A percentile compares a stretch with the other conserved stretches of the same genome.
Conservation (phyloP, 108 stramenopile genomes). For the Parietichytrium sp. region DNA sequence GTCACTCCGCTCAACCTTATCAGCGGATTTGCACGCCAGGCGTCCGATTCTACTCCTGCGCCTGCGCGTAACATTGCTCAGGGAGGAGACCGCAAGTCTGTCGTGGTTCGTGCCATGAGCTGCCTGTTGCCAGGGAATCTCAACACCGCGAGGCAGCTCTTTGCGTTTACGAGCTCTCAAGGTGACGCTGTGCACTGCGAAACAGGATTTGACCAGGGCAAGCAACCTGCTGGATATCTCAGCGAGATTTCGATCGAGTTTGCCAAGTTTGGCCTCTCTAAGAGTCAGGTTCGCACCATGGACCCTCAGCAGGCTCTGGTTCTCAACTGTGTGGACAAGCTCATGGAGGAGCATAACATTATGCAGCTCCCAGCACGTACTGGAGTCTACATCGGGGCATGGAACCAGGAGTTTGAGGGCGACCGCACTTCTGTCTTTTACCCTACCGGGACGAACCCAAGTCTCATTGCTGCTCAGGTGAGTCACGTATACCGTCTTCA, state of each 20-base stretch:
- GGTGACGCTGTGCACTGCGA: constrained; percentile 33
- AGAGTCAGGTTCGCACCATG: not conserved
- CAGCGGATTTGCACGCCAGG: not conserved
- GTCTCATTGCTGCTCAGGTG: not conserved
- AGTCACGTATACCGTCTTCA: constrained; percentile 6
- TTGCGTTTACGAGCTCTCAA: constrained; percentile 8
- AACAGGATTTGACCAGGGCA: constrained; percentile 11
- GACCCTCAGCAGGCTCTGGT: constrained; percentile 38
- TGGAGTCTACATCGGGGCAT: not conserved
- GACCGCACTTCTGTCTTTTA: constrained; percentile 17
- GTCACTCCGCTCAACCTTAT: constrained; percentile 17
- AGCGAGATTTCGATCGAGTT: not conserved
- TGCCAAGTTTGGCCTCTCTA: constrained; percentile 33
- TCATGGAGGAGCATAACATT: not conserved
- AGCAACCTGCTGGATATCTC: constrained; percentile 12
- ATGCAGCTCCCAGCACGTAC: not conserved
- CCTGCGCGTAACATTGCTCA: not conserved
- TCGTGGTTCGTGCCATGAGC: constrained; percentile 30
- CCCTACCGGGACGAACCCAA: constrained; percentile 33
- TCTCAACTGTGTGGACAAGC: not conserved
- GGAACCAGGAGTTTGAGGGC: constrained; percentile 4
- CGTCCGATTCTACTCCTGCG: not conserved
- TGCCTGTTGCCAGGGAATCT: constrained; percentile 23
- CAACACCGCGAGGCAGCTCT: not conserved
- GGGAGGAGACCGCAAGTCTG: not conserved